Conservation (phyloP, 2,329 filamentous ascomycete species). For the Fusarium sp. region DNA sequence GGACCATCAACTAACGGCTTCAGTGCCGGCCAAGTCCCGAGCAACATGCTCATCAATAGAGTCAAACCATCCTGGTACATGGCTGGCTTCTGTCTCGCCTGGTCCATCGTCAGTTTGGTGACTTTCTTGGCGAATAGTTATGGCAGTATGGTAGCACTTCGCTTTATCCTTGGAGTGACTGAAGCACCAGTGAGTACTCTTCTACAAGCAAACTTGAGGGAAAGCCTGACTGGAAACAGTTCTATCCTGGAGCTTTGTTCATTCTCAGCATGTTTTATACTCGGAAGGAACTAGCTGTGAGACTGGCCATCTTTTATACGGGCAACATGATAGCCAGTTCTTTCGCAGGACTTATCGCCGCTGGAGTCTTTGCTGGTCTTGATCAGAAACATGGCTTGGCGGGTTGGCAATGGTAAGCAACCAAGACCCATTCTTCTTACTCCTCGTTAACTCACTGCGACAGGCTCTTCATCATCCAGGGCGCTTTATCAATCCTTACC, state of each 20-base stretch:
- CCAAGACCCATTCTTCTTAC: no score
- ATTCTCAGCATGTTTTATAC: conserved; percentile 67
- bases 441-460: no score
- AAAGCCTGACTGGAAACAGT: conserved; percentile 2
- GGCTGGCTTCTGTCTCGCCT: conserved; percentile 50
- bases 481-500: conserved; percentile 43
- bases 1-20: rapidly evolving
- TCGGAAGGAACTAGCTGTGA: conserved; percentile 57
- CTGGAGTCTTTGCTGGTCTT: conserved; percentile 53
- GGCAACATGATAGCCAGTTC: conserved; percentile 52
- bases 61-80: conserved; percentile 58
- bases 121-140: conserved; percentile 58
- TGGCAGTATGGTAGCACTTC: conserved; percentile 55
- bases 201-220: rapidly evolving
- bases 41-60: conserved; percentile 55
- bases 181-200: conserved; percentile 49
- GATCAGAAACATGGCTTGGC: conserved; percentile 41
- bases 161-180: conserved; percentile 56
- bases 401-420: conserved; percentile 49
- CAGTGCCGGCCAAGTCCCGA: conserved; percentile 49
- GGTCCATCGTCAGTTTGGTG: conserved; percentile 55
- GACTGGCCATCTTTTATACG: conserved; percentile 59
- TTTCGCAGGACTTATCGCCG: conserved; percentile 58
- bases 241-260: conserved; percentile 50
- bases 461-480: conserved; percentile 48